Evolutionary conservation across 495 filamentous ascomycete genomes (phyloP).

Genomic region (Bacidia gigantensis): DNA sequence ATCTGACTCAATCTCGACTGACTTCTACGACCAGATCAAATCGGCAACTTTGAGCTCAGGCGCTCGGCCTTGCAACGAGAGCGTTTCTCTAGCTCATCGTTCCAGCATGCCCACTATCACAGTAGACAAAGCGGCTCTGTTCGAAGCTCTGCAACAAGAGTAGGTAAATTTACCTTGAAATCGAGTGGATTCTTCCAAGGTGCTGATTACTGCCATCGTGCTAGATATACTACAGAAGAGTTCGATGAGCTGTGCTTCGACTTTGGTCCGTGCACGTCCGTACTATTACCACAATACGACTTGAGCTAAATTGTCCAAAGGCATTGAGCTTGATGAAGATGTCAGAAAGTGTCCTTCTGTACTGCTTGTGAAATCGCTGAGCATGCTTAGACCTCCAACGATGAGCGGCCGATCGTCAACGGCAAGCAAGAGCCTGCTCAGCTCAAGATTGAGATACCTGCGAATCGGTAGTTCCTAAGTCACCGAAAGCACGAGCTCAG

Average conservation of each 20-base stretch:
- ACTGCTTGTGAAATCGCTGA: background rate
- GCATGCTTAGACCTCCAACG: slow-evolving; percentile 46
- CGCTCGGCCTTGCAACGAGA: background rate
- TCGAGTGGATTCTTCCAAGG: background rate
- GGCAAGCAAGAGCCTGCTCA: slow-evolving; percentile 77
- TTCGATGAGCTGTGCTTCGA: slow-evolving; percentile 98
- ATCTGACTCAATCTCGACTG: background rate
- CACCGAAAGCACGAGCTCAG: slow-evolving; percentile 16
- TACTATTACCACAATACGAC: background rate
- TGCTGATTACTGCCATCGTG: slow-evolving; percentile 7
- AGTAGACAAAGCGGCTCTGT: slow-evolving; percentile 90
- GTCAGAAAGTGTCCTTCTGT: slow-evolving; percentile 24
- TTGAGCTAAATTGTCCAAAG: slow-evolving; percentile 31
- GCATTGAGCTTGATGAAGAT: slow-evolving; percentile 95
- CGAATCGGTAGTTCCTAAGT: slow-evolving; percentile 50
- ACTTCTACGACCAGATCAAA: no score
- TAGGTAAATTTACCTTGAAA: slow-evolving; percentile 34
- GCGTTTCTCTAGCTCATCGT: background rate
- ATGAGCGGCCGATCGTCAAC: slow-evolving; percentile 56
- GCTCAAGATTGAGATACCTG: slow-evolving; percentile 96
- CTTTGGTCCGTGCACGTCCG: slow-evolving; percentile 48
- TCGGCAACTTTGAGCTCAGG: no score
- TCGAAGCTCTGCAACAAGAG: slow-evolving; percentile 79
- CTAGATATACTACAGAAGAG: slow-evolving; percentile 75
- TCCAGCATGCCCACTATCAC: slow-evolving; percentile 67